These are phyloP conservation scores for Schizonepeta tenuifolia DNA, from an alignment of 257 asterid genomes.

Conservation along the genomic window DNA sequence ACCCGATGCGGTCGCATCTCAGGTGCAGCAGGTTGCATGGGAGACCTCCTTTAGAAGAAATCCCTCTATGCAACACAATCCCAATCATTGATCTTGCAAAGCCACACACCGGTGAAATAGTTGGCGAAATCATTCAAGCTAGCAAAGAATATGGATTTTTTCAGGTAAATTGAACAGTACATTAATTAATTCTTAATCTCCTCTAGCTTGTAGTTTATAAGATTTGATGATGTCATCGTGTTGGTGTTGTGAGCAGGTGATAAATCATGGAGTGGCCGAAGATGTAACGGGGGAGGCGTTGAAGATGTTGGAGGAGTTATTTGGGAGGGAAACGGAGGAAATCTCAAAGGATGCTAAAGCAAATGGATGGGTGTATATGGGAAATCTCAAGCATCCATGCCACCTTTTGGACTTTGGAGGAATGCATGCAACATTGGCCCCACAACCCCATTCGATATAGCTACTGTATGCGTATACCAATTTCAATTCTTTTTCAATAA, in stretches of 20 bases:
- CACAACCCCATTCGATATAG: constrained; percentile 52
- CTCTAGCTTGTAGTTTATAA: too few relatives aligned
- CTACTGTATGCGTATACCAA: too few relatives aligned
- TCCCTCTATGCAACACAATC: constrained; percentile 44
- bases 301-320: constrained; percentile 45
- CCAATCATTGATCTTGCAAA: constrained; percentile 51
- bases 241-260: constrained; percentile 38
- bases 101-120: constrained; percentile 4
- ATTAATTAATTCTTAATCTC: background rate
- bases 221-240: too few relatives aligned
- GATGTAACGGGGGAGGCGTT: constrained; percentile 37
- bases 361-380: constrained; percentile 49
- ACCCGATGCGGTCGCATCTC: too few relatives aligned
- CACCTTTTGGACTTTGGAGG: constrained; percentile 63
- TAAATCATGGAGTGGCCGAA: constrained; percentile 52
- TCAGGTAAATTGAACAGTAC: constrained; percentile 46
- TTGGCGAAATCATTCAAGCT: constrained; percentile 47
- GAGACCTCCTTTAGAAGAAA: too few relatives aligned
- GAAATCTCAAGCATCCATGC: constrained; percentile 57
- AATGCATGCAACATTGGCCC: constrained; percentile 63
- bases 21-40: too few relatives aligned
- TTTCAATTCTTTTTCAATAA: too few relatives aligned
- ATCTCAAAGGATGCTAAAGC: constrained; percentile 43
- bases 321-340: constrained; percentile 43
- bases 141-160: constrained; percentile 57